Percentiles rank a stretch among this genome's conserved stretches.
These are phyloP conservation scores for Kregervanrija pseudodelftensis DNA, from an alignment of 805 yeast species.

Conservation along the genomic window DNA sequence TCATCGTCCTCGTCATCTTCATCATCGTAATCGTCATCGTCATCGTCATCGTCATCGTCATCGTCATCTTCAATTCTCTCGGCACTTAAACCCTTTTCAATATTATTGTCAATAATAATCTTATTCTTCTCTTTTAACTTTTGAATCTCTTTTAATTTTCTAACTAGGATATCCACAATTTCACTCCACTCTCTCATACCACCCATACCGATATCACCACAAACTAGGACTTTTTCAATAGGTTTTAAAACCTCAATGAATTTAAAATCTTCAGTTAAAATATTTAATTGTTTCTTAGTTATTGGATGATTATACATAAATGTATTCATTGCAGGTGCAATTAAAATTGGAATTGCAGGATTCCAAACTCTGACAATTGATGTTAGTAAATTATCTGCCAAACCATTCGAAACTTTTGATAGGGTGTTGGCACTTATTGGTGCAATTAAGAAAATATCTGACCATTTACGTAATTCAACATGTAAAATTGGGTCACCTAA, in stretches of 20 bases:
- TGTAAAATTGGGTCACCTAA: conserved; percentile 85
- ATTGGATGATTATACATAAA: conserved; percentile 85
- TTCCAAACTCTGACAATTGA: conserved; percentile 95
- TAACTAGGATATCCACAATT: conserved; percentile 76
- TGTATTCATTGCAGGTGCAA: conserved; percentile 96
- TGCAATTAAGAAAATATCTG: conserved; percentile 87
- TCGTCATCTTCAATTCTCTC: background rate
- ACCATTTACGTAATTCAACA: conserved; percentile 94
- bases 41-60: background rate
- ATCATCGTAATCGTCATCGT: conserved; percentile 2
- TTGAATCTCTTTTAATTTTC: conserved; percentile 59
- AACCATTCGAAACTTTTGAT: conserved; percentile 81
- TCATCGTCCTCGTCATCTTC: conserved; percentile 6
- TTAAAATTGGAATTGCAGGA: conserved; percentile 75
- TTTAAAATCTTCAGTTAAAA: conserved; percentile 83
- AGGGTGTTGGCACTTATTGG: conserved; percentile 92
- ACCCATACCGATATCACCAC: conserved; percentile 99
- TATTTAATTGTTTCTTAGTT: conserved; percentile 73
- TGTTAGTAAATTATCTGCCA: conserved; percentile 88
- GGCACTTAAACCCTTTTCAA: conserved; percentile 2
- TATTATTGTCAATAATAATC: conserved; percentile 19
- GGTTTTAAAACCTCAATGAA: conserved; percentile 94
- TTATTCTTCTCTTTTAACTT: conserved; percentile 32
- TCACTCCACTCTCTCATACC: conserved; percentile 99
- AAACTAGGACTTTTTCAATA: conserved; percentile 87